Conservation (phyloP, 164 flowering plant genomes). For the Vitis rotundifolia region DNA sequence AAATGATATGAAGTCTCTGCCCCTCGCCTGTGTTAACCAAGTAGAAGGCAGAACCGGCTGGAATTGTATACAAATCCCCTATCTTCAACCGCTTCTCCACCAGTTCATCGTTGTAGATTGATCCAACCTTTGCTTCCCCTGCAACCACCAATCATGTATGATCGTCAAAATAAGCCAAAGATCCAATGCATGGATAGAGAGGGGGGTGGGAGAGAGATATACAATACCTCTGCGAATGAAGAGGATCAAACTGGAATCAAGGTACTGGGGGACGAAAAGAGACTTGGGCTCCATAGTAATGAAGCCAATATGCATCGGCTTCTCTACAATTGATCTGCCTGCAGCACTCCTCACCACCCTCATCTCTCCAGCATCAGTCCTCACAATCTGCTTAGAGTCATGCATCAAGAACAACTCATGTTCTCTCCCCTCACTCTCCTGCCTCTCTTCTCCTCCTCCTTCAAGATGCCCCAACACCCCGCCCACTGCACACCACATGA, state of each 20-base stretch:
- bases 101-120: constrained; percentile 53
- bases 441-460: constrained; percentile 12
- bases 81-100: constrained; percentile 54
- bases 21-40: constrained; percentile 63
- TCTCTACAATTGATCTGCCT: constrained; percentile 22
- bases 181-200: too few relatives aligned
- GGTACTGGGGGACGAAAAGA: constrained; percentile 84
- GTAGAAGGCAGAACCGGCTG: constrained; percentile 85
- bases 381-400: constrained; percentile 45
- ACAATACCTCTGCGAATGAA: constrained; percentile 70
- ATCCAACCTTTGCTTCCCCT: constrained; percentile 81
- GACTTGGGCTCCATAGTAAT: constrained; percentile 80
- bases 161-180: neutral
- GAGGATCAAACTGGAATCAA: constrained; percentile 71
- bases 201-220: neutral
- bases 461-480: constrained; percentile 11
- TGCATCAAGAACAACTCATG: constrained; percentile 51
- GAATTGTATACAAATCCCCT: constrained; percentile 78
- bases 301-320: constrained; percentile 77
- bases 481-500: constrained; percentile 11
- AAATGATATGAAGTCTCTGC: constrained; percentile 67
- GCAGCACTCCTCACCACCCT: constrained; percentile 50
- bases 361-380: constrained; percentile 77
- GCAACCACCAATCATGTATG: constrained; percentile 16
- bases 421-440: constrained; percentile 10